phyloP scores from a whole-genome alignment of 1,284 basidiomycete species.

The Vanrija sp. region DNA sequence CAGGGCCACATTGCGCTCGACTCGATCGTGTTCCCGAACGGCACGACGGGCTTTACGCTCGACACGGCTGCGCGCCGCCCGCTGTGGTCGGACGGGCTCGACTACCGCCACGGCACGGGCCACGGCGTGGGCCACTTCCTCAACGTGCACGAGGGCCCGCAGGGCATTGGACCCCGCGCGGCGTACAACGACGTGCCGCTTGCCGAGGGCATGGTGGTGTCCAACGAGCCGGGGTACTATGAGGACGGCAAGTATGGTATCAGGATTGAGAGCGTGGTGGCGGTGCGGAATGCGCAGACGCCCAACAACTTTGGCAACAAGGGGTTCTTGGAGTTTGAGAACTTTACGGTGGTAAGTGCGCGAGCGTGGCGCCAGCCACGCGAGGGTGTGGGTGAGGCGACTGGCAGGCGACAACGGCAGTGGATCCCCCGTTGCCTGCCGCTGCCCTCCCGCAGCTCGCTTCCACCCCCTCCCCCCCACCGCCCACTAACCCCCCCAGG shows the following conservation, averaged over 20 bases:
- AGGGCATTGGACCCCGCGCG: conserved; percentile 77
- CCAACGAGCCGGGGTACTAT: conserved; percentile 93
- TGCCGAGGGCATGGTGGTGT: conserved; percentile 80
- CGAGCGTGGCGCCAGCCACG: neutral
- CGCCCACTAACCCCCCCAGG: conserved; percentile 49
- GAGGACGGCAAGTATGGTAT: conserved; percentile 88
- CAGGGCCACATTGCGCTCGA: conserved; percentile 52
- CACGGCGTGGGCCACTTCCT: conserved; percentile 90
- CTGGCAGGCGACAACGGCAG: no score
- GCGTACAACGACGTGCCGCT: conserved; percentile 59
- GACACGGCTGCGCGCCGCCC: conserved; percentile 79
- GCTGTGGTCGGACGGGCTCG: conserved; percentile 85
- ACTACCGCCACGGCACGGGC: conserved; percentile 75
- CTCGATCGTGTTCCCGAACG: conserved; percentile 75
- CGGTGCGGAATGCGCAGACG: conserved; percentile 68
- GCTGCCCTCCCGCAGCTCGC: conserved; percentile 22
- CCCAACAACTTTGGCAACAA: conserved; percentile 80
- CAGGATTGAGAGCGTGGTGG: conserved; percentile 83
- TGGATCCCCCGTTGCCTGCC: neutral
- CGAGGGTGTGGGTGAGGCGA: no score
- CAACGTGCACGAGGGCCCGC: conserved; percentile 91
- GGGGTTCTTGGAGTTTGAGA: conserved; percentile 77
- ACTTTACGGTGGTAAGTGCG: conserved; percentile 66
- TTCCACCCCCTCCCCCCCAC: no score
- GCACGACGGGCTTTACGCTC: conserved; percentile 60